These are phyloP conservation scores for Olyra latifolia DNA, from an alignment of 176 grass and related monocot species.

Conservation along the genomic window DNA sequence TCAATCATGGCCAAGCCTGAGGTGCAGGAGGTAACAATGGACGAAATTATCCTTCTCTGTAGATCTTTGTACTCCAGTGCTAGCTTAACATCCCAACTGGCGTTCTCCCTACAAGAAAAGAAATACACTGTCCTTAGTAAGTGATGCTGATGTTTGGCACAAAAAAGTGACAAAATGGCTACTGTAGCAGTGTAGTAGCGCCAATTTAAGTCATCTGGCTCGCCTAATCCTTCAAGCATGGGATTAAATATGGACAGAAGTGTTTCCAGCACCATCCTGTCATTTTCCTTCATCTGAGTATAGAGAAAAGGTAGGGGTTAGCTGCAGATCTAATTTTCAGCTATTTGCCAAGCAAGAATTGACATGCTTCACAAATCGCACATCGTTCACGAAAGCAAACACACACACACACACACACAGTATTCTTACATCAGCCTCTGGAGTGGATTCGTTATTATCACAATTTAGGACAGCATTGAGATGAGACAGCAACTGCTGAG, in stretches of 20 bases:
- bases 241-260: conserved; percentile 79
- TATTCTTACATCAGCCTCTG: conserved; percentile 50
- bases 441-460: conserved; percentile 25
- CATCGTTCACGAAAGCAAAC: neutral
- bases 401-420: no score
- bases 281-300: conserved; percentile 57
- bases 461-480: conserved; percentile 61
- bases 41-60: conserved; percentile 67
- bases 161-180: neutral
- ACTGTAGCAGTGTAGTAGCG: conserved; percentile 20
- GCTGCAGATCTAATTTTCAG: neutral
- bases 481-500: conserved; percentile 63
- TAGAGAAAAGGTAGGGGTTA: neutral
- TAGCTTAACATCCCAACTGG: conserved; percentile 72
- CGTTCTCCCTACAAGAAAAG: conserved; percentile 45
- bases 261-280: conserved; percentile 69
- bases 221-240: conserved; percentile 69
- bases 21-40: conserved; percentile 60
- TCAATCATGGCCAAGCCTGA: conserved; percentile 49
- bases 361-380: neutral
- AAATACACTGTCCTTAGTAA: neutral
- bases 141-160: neutral
- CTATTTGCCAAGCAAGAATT: neutral
- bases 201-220: conserved; percentile 41
- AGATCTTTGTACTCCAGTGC: conserved; percentile 67